Conservation (phyloP, 352 stramenopile species). For the Globisporangium cystogenes region DNA sequence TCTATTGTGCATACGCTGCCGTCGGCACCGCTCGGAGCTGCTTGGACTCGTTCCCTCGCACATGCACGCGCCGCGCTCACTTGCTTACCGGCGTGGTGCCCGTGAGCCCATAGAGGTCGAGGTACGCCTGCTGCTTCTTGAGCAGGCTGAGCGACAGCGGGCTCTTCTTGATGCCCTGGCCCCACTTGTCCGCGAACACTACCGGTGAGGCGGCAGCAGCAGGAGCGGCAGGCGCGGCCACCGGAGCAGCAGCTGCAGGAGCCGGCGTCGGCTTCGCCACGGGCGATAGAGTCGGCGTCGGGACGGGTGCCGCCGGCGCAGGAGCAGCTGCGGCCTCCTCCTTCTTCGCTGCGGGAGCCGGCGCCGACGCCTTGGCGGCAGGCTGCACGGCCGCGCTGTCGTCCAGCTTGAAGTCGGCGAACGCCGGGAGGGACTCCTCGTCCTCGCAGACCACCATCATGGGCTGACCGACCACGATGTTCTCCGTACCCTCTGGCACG, state of each 20-base stretch:
- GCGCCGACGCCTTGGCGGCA: constrained; percentile 38
- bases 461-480: constrained; percentile 90
- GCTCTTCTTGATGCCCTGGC: constrained; percentile 74
- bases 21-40: background rate
- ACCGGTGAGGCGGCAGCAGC: constrained; percentile 12
- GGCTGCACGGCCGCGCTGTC: constrained; percentile 22
- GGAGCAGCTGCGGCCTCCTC: constrained; percentile 39
- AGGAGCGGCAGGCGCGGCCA: constrained; percentile 13
- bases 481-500: constrained; percentile 83
- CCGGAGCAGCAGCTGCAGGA: constrained; percentile 4
- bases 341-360: constrained; percentile 70
- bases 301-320: constrained; percentile 24
- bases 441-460: constrained; percentile 97
- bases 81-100: constrained; percentile 64
- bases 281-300: constrained; percentile 4
- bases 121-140: constrained; percentile 84
- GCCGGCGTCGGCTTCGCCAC: constrained; percentile 17
- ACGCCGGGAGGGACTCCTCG: constrained; percentile 49
- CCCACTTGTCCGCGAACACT: constrained; percentile 70
- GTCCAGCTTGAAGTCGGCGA: constrained; percentile 78
- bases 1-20: constrained; percentile 1
- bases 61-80: constrained; percentile 6
- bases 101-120: constrained; percentile 77
- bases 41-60: background rate
- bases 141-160: constrained; percentile 71